These are phyloP conservation scores for Spatholobus suberectus DNA, from an alignment of 306 rosid species.

Conservation along the genomic window DNA sequence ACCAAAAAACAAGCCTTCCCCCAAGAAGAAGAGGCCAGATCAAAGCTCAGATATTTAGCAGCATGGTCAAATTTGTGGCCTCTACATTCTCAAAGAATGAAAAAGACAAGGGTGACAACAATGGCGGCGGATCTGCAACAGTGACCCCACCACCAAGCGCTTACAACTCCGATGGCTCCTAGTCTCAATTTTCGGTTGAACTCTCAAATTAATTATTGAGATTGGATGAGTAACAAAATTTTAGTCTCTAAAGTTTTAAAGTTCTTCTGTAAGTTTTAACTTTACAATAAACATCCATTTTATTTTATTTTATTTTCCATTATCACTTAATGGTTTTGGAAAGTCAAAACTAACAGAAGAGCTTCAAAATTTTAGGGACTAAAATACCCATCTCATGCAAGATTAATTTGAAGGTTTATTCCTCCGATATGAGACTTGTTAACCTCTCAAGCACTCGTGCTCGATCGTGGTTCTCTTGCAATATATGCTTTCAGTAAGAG, in stretches of 20 bases:
- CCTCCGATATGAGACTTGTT: not conserved
- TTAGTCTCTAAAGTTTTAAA: too few species aligned
- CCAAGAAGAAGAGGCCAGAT: conserved; percentile 44
- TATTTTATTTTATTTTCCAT: too few species aligned
- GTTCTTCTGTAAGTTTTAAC: not conserved
- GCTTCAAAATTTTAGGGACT: not conserved
- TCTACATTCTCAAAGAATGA: conserved; percentile 35
- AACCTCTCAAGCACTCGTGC: not conserved
- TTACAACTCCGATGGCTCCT: conserved; percentile 41
- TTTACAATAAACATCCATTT: too few species aligned
- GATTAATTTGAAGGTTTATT: conserved; percentile 12
- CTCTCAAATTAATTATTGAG: not conserved
- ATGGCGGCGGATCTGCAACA: conserved; percentile 30
- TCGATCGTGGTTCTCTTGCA: conserved; percentile 28
- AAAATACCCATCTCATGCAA: not conserved
- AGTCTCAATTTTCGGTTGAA: not conserved
- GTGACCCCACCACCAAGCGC: conserved; percentile 45
- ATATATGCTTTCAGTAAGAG: conserved; percentile 18
- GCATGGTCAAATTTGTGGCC: conserved; percentile 34
- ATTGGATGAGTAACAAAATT: too few species aligned
- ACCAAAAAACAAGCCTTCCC: conserved; percentile 24
- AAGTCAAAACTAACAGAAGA: not conserved
- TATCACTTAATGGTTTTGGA: not conserved
- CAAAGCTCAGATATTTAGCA: conserved; percentile 46
- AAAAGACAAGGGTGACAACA: not conserved